Evolutionary conservation across 2,329 filamentous ascomycete species (phyloP).

Genomic region (Triangularia setosa): DNA sequence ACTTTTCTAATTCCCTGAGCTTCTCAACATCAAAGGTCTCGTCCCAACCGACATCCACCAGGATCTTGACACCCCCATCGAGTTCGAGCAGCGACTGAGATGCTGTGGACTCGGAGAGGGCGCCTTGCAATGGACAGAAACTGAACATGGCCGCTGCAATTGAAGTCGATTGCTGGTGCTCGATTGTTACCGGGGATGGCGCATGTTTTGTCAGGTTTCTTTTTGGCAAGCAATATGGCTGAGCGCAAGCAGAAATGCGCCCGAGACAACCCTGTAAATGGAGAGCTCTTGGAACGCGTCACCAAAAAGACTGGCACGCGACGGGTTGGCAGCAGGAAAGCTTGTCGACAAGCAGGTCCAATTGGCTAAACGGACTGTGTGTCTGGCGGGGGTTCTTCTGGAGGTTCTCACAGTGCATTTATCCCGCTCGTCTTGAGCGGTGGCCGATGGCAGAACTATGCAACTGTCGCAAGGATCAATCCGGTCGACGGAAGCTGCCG

Average conservation of each 20-base stretch:
- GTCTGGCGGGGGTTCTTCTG: background rate
- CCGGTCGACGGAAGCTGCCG: conserved; percentile 5
- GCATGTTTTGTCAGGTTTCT: conserved; percentile 12
- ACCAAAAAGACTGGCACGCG: conserved; percentile 9
- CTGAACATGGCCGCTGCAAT: conserved; percentile 71
- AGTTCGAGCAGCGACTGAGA: conserved; percentile 96
- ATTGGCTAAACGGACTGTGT: background rate
- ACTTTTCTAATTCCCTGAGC: conserved; percentile 88
- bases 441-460: conserved; percentile 21
- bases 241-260: background rate
- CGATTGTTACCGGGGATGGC: conserved; percentile 12
- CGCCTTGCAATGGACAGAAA: conserved; percentile 87
- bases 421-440: conserved; percentile 14
- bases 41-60: conserved; percentile 95
- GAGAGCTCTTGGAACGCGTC: conserved; percentile 1
- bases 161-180: conserved; percentile 3
- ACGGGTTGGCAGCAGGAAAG: conserved; percentile 6
- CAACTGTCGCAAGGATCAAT: background rate
- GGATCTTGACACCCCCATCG: conserved; percentile 91
- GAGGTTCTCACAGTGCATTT: background rate
- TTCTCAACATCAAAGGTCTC: conserved; percentile 79
- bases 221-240: background rate
- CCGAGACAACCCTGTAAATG: background rate
- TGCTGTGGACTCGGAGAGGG: conserved; percentile 78
- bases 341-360: background rate